Evolutionary conservation across 176 grass and related monocot genomes (phyloP).

Genomic region (Areca catechu): DNA sequence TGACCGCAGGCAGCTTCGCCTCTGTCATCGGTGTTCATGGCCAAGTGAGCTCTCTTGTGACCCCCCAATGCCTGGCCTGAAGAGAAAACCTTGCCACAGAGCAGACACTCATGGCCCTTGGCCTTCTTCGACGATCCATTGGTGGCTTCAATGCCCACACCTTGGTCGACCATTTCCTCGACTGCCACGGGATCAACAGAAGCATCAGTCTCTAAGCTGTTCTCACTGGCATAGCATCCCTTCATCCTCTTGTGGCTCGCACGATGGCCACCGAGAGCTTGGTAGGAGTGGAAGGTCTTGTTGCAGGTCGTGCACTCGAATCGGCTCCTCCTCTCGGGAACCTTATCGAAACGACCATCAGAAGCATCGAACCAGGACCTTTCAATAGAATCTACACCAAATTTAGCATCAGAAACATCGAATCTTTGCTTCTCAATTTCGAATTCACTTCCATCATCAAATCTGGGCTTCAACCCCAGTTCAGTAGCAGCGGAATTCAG

Average conservation of each 20-base stretch:
- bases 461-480: not conserved
- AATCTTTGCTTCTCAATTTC: not conserved
- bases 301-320: conserved; percentile 39
- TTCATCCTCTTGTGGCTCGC: conserved; percentile 64
- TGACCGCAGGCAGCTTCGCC: not conserved
- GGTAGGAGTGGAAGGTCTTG: conserved; percentile 51
- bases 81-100: conserved; percentile 26
- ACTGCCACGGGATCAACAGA: conserved; percentile 20
- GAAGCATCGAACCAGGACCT: conserved; percentile 14
- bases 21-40: not conserved
- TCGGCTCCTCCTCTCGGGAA: conserved; percentile 14
- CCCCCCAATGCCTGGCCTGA: conserved; percentile 29
- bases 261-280: conserved; percentile 67
- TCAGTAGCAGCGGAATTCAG: not conserved
- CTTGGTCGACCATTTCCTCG: not conserved
- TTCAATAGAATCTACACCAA: not conserved
- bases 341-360: not conserved
- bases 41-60: conserved; percentile 31
- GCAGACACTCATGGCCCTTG: conserved; percentile 12
- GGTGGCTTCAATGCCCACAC: no score
- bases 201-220: conserved; percentile 20
- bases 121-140: conserved; percentile 14
- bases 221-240: conserved; percentile 21
- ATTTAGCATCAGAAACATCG: not conserved
- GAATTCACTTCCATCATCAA: not conserved